Evolutionary conservation across 306 rosid species (phyloP), one percentile per base, ranked within the genome.

Genomic region (Canavalia ensiformis): DNA sequence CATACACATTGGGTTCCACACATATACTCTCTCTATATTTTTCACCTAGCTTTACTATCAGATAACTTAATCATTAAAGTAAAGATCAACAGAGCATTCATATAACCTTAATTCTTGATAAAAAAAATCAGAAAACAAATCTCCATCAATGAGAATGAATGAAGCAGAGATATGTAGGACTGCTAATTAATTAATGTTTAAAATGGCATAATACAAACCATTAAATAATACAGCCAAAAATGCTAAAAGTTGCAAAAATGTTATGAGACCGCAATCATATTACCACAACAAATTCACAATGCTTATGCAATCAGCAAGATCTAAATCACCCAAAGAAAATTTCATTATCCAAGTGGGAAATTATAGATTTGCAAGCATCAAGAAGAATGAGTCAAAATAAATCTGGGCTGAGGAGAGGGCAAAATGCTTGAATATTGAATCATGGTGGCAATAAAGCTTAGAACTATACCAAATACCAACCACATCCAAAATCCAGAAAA

Each of bases 91-190:
- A 35, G 42, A 67, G 42, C 13, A 77, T 60, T 77, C 67, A 67
- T 41, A 25, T 51, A 67, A 80, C 34, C 50, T 41, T 6, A 33
- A 52, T 41, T 42, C 74, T 63, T 51, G 47, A 62, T 7, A 51
- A 72, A 56, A 72, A 72, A 72, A 7, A 28, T 70, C 66, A 51
- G 30, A 59, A 72, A 57, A 47, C 72, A 47, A 44, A 46, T 28
- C 58, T 69, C 62, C 60, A 68, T 58, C 69, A 52, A 31, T 11
- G 68, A 55, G 56, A 57, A 68, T 79, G 69, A 78, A 68, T 42
- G 42, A 30, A 12, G 67, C 30, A 66, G 45, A 66, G 33, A 77
- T 51, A 25, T 50, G 41, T 25, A 77, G 56, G 28, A 45, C 44
- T 57, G 46, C 31, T 39, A 29, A 59, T n/a, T 1, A 75, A 51